Evolutionary conservation across 768 basidiomycete species (phyloP).

Genomic region (Lentinula lateritia): DNA sequence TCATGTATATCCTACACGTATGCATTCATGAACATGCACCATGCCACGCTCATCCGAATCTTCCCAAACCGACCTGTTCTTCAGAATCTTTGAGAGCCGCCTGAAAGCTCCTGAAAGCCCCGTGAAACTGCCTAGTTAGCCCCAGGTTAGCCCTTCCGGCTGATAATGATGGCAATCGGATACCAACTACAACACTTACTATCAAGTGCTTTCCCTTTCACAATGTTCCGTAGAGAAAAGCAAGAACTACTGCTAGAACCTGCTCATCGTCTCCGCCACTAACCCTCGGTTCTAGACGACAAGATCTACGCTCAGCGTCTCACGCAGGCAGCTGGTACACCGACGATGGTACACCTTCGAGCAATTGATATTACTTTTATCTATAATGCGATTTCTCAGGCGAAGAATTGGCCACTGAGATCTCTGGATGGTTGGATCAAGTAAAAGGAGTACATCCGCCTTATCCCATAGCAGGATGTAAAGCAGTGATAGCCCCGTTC

Average conservation of each 20-base stretch:
- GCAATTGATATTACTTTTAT: slow-evolving; percentile 11
- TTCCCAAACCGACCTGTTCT: not conserved
- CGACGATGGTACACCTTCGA: slow-evolving; percentile 42
- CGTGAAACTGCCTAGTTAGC: too few species aligned
- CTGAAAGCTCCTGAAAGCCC: too few species aligned
- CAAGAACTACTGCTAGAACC: not conserved
- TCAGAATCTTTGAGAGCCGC: not conserved
- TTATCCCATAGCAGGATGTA: slow-evolving; percentile 52
- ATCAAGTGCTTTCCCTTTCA: slow-evolving; percentile 8
- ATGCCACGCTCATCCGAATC: not conserved
- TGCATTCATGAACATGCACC: slow-evolving; percentile 47
- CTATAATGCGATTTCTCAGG: slow-evolving; percentile 31
- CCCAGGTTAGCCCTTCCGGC: too few species aligned
- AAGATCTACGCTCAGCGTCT: slow-evolving; percentile 47
- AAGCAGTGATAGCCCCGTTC: slow-evolving; percentile 95
- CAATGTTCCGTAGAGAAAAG: not conserved
- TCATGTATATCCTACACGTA: slow-evolving; percentile 50
- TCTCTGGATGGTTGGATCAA: slow-evolving; percentile 55
- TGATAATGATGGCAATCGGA: not conserved
- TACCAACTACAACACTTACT: not conserved
- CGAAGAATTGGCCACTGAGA: slow-evolving; percentile 50
- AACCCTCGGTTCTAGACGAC: not conserved
- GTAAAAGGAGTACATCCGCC: slow-evolving; percentile 43
- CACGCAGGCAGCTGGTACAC: slow-evolving; percentile 95
- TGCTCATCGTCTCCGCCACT: not conserved